Percentiles rank a stretch among this genome's conserved stretches.
Conservation (phyloP, 805 yeast genomes). For the Yarrowia porcina region DNA sequence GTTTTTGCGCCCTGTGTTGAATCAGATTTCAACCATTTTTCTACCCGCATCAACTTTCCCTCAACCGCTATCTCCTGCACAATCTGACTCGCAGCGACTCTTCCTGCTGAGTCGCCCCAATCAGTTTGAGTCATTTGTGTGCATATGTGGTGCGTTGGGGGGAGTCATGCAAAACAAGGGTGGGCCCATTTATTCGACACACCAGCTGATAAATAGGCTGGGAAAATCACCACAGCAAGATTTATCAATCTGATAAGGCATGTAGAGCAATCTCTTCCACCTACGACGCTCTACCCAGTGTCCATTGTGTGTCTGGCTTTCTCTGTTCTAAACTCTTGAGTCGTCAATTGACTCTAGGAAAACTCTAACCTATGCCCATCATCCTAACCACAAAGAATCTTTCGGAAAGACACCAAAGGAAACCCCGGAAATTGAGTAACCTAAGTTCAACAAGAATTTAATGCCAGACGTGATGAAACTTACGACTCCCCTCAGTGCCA, state of each 20-base stretch:
- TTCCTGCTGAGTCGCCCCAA: conserved; percentile 11
- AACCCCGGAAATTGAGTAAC: conserved; percentile 1
- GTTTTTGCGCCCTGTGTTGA: neutral
- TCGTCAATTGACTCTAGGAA: neutral
- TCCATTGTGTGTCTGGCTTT: neutral
- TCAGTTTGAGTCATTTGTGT: conserved; percentile 2
- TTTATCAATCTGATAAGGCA: neutral
- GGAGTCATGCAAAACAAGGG: neutral
- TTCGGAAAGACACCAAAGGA: conserved; percentile 12
- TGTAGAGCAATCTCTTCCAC: too few species aligned
- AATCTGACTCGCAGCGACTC: conserved; percentile 12
- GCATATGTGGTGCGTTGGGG: conserved; percentile 2
- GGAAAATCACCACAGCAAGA: neutral
- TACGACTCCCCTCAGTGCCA: neutral
- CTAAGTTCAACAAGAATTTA: neutral
- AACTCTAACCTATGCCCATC: neutral
- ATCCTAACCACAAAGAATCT: neutral
- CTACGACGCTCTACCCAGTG: too few species aligned
- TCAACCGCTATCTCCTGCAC: neutral
- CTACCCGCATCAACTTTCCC: too few species aligned
- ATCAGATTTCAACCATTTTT: neutral
- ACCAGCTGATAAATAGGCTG: neutral
- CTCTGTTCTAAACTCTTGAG: neutral
- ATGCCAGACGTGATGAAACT: conserved; percentile 5
- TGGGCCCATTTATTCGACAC: neutral